A percentile compares a stretch with the other conserved stretches of the same genome.
These are phyloP conservation scores for Daldinia caldariorum DNA, from an alignment of 495 filamentous ascomycete genomes.

Conservation along the genomic window DNA sequence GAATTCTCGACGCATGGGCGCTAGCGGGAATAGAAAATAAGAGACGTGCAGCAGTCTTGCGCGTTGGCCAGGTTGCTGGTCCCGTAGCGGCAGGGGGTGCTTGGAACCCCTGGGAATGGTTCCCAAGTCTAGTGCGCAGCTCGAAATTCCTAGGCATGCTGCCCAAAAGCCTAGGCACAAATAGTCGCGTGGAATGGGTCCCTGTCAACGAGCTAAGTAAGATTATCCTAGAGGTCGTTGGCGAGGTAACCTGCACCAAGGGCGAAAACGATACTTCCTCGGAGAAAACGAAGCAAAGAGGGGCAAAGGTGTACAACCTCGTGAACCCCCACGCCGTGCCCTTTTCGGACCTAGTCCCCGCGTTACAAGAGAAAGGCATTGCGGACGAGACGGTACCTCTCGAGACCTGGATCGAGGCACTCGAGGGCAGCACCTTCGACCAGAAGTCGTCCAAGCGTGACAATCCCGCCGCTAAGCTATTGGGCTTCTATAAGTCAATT, in stretches of 20 bases:
- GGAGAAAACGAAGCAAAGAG: slow-evolving; percentile 6
- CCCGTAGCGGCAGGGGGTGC: slow-evolving; percentile 31
- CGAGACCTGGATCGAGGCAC: slow-evolving; percentile 37
- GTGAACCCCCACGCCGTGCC: slow-evolving; percentile 36
- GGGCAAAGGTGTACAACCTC: slow-evolving; percentile 42
- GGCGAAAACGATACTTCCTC: background rate
- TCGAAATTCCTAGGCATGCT: slow-evolving; percentile 30
- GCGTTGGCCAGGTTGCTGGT: slow-evolving; percentile 45
- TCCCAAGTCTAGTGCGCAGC: slow-evolving; percentile 41
- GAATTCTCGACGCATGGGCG: slow-evolving; percentile 36
- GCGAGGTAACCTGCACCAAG: slow-evolving; percentile 23
- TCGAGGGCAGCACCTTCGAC: slow-evolving; percentile 40
- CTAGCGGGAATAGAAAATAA: slow-evolving; percentile 6
- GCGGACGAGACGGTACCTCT: slow-evolving; percentile 18
- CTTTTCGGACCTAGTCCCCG: slow-evolving; percentile 37
- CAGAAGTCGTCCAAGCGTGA: slow-evolving; percentile 22
- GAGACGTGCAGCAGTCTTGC: slow-evolving; percentile 35
- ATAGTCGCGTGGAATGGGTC: slow-evolving; percentile 42
- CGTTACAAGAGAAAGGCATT: slow-evolving; percentile 32
- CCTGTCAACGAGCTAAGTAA: slow-evolving; percentile 41
- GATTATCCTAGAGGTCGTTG: slow-evolving; percentile 40
- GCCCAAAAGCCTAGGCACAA: slow-evolving; percentile 34
- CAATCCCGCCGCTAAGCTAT: slow-evolving; percentile 42
- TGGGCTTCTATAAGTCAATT: slow-evolving; percentile 43
- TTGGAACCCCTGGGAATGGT: slow-evolving; percentile 46